Conservation (phyloP, 768 basidiomycete genomes). For the Pleurotus ostreatus region DNA sequence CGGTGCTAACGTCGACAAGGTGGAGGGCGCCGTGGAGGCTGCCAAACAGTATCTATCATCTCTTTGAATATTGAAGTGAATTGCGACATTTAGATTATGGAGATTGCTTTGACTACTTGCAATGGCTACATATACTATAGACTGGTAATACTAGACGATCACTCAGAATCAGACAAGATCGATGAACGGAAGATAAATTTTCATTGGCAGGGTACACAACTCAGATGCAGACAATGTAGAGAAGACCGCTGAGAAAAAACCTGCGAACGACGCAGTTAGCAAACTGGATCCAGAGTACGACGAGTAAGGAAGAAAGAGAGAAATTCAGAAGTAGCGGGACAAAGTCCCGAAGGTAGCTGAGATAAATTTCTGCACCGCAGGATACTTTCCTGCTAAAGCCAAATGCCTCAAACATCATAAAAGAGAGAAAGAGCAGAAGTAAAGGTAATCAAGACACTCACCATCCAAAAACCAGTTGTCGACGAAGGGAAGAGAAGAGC, state of each 20-base stretch:
- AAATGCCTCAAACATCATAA: slow-evolving; percentile 10
- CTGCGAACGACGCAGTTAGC: too few relatives aligned
- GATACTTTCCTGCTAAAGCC: slow-evolving; percentile 17
- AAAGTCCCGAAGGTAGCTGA: slow-evolving; percentile 54
- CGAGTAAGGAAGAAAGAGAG: too few relatives aligned
- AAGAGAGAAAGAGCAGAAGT: neutral
- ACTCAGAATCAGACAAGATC: too few relatives aligned
- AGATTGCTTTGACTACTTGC: neutral
- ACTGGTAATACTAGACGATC: too few relatives aligned
- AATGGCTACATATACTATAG: too few relatives aligned
- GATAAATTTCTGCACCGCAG: slow-evolving; percentile 55
- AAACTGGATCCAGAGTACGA: too few relatives aligned
- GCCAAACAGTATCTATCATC: slow-evolving; percentile 41
- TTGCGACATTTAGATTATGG: neutral
- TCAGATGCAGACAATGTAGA: too few relatives aligned
- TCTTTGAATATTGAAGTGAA: neutral
- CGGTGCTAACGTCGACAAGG: slow-evolving; percentile 58
- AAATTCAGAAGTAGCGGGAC: slow-evolving; percentile 27
- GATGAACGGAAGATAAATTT: too few relatives aligned
- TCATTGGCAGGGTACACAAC: too few relatives aligned
- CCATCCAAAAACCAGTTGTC: neutral
- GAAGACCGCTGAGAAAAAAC: too few relatives aligned
- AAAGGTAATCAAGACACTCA: neutral
- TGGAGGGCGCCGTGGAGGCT: slow-evolving; percentile 61
- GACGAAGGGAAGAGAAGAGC: neutral